phyloP scores from a whole-genome alignment of 495 filamentous ascomycete species.

The Alectoria sarmentosa region DNA sequence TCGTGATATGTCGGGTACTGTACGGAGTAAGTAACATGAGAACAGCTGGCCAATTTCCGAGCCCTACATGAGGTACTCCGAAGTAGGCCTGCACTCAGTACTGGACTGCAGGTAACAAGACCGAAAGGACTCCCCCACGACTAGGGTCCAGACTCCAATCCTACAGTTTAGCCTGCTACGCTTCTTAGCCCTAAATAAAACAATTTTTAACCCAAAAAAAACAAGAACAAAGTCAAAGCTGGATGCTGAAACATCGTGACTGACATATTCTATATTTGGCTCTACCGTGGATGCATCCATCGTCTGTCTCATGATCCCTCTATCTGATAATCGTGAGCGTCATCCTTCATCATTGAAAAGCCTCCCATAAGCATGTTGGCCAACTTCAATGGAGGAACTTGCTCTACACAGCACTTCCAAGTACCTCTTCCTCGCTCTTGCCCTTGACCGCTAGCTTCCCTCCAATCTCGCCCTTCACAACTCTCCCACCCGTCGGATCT shows the following conservation, averaged over 20 bases:
- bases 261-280: background rate
- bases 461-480: conserved; percentile 14
- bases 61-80: no score
- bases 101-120: no score
- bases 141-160: no score
- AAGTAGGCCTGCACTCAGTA: no score
- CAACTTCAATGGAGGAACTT: background rate
- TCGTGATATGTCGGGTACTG: no score
- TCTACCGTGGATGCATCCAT: background rate
- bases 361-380: background rate
- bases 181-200: no score
- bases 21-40: no score
- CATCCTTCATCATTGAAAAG: background rate
- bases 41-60: no score
- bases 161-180: no score
- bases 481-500: conserved; percentile 26
- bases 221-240: no score
- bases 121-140: no score
- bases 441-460: conserved; percentile 11
- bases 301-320: background rate
- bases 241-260: background rate
- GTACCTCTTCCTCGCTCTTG: conserved; percentile 25
- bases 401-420: conserved; percentile 32
- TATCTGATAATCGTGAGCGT: background rate
- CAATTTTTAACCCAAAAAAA: no score